Evolutionary conservation across 2,329 filamentous ascomycete species (phyloP), one percentile per base, ranked within the genome.

Genomic region (Tolypocladium sp.): DNA sequence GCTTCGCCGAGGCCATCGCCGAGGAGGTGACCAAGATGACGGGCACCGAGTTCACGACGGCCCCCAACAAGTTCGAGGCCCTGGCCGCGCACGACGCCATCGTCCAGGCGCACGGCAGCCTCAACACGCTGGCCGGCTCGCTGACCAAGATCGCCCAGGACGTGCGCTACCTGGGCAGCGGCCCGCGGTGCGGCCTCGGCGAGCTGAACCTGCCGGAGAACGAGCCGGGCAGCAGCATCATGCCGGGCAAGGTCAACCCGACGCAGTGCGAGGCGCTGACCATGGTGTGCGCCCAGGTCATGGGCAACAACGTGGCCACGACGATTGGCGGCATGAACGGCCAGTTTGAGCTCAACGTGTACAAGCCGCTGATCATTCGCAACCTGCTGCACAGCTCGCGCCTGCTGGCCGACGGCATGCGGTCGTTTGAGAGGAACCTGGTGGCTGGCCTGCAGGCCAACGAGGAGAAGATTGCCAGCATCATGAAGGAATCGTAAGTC

Each of bases 241-340:
- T 99, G 94, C 94, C 94, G 52, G 94, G 94, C 71, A 99, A 99
- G 82, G 94, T 99, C 74, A 99, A 99, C 82, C 94, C 94, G 38
- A 99, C 94, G 38, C 94, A 99, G 79, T 96, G 92, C 78, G 94
- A 99, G 82, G 90, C 92, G 62, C 80, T 99, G 74, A 97, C 94
- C 68, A 99, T 99, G 94, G 82, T 97, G 62, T 97, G 93, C 80
- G 86, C 91, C 25, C 94, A 99, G 77, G 93, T 99, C 63, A 96
- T 97, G 84, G 94, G 94, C 71, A 99, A 99, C 83, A 87, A 97
- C 73, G 89, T 92, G 58, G 91, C 94, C 42, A 87, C 91, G 62
- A 97, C 93, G 37, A 91, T 97, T 68, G 91, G 92, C 63, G 94
- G 93, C 71, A 95, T 95, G 81, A 96, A 94, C 79, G 94, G 94